These are phyloP conservation scores for Globisporangium heterothallicum DNA, from an alignment of 352 stramenopile genomes.

Conservation along the genomic window DNA sequence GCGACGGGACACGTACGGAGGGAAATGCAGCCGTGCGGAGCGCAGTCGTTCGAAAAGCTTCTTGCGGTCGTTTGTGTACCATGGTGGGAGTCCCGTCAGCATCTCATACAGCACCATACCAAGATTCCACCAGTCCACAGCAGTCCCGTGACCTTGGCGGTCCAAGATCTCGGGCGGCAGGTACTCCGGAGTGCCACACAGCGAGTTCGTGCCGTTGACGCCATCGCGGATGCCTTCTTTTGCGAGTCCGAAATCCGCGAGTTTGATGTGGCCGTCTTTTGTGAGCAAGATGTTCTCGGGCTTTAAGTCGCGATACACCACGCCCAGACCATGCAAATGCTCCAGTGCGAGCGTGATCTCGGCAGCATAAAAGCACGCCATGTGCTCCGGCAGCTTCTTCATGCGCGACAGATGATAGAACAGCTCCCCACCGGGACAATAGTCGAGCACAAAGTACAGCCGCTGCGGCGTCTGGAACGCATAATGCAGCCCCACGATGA, in stretches of 20 bases:
- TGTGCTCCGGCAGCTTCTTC: slow-evolving; percentile 85
- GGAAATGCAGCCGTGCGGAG: slow-evolving; percentile 75
- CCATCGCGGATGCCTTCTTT: slow-evolving; percentile 76
- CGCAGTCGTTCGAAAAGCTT: slow-evolving; percentile 85
- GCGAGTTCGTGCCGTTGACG: slow-evolving; percentile 63
- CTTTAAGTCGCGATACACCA: slow-evolving; percentile 82
- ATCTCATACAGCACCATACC: slow-evolving; percentile 83
- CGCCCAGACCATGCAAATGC: slow-evolving; percentile 75
- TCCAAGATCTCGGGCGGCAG: slow-evolving; percentile 83
- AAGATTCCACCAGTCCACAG: slow-evolving; percentile 92
- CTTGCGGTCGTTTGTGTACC: slow-evolving; percentile 87
- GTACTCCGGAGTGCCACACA: slow-evolving; percentile 87
- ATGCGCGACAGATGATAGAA: slow-evolving; percentile 86
- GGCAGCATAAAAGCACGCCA: slow-evolving; percentile 86
- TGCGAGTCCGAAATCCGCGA: slow-evolving; percentile 84
- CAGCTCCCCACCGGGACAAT: slow-evolving; percentile 83
- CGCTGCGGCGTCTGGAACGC: slow-evolving; percentile 86
- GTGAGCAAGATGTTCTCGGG: slow-evolving; percentile 74
- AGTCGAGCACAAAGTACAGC: slow-evolving; percentile 96
- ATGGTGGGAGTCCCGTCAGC: slow-evolving; percentile 76
- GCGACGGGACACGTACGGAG: slow-evolving; percentile 72
- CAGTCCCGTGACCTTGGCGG: slow-evolving; percentile 78
- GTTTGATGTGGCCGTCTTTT: slow-evolving; percentile 83
- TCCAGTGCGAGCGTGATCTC: slow-evolving; percentile 84
- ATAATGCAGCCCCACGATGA: slow-evolving; percentile 86